Percentiles rank a stretch among this genome's conserved stretches.
These are phyloP conservation scores for Westerdykella ornata DNA, from an alignment of 2,329 filamentous ascomycete genomes.

Conservation along the genomic window DNA sequence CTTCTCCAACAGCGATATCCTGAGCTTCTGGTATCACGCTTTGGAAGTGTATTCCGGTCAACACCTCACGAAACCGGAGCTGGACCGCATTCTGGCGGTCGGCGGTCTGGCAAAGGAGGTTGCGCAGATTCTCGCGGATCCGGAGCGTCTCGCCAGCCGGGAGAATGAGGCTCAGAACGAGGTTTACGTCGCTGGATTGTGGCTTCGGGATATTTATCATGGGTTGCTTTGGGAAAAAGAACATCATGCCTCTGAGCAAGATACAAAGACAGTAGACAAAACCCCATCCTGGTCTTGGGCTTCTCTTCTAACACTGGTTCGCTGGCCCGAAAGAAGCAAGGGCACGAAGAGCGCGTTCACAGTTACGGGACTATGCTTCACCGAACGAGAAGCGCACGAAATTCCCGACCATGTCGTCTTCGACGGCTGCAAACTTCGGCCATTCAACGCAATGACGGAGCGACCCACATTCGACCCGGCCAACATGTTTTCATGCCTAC, in stretches of 20 bases:
- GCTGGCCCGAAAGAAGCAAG: slow-evolving; percentile 1
- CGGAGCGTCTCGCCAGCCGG: too few species aligned
- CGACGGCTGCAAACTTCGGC: background rate
- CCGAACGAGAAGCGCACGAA: background rate
- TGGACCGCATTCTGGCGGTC: slow-evolving; percentile 1
- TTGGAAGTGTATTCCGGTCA: slow-evolving; percentile 2
- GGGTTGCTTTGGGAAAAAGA: slow-evolving; percentile 3
- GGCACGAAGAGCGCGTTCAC: background rate
- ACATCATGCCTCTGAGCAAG: background rate
- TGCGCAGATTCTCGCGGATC: background rate
- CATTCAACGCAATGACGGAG: background rate
- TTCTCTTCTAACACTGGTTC: background rate
- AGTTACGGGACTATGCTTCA: background rate
- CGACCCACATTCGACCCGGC: background rate
- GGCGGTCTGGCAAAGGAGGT: slow-evolving; percentile 3
- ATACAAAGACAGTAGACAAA: background rate
- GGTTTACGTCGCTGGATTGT: slow-evolving; percentile 1
- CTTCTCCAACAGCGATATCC: background rate
- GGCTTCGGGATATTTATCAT: slow-evolving; percentile 1
- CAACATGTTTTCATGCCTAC: slow-evolving; percentile 3
- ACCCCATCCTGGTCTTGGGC: slow-evolving; percentile 2
- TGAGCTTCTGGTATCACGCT: slow-evolving; percentile 2
- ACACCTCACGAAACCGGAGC: slow-evolving; percentile 2
- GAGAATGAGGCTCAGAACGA: background rate
- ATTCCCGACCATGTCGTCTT: background rate